These are phyloP conservation scores for Trichophyton rubrum DNA, from an alignment of 2,329 filamentous ascomycete species.

Conservation along the genomic window DNA sequence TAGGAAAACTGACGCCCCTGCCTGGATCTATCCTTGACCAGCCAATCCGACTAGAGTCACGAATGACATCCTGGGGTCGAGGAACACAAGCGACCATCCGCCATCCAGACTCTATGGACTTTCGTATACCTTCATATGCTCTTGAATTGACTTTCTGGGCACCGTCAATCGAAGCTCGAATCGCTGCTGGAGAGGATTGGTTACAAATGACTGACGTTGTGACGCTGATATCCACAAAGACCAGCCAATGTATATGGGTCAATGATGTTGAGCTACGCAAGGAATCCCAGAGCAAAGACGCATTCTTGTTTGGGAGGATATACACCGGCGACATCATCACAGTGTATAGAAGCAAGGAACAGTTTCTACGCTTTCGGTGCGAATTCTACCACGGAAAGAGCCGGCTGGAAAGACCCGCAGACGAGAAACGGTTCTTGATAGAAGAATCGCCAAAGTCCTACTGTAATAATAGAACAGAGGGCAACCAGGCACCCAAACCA, in stretches of 20 bases:
- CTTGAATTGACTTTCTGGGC: conserved; percentile 67
- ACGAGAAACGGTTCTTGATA: conserved; percentile 30
- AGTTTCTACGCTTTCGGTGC: conserved; percentile 33
- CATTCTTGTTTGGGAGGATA: conserved; percentile 51
- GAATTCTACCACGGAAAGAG: conserved; percentile 39
- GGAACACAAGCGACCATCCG: conserved; percentile 54
- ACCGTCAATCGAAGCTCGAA: conserved; percentile 50
- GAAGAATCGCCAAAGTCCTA: conserved; percentile 24
- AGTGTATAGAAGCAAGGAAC: conserved; percentile 47
- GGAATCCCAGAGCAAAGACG: conserved; percentile 38
- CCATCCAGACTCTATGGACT: conserved; percentile 51
- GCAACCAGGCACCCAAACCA: neutral
- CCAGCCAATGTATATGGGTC: conserved; percentile 60
- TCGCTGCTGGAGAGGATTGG: conserved; percentile 45
- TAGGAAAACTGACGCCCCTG: conserved; percentile 56
- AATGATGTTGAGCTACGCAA: conserved; percentile 57
- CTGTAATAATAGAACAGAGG: conserved; percentile 12
- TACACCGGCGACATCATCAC: conserved; percentile 66
- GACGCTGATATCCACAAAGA: conserved; percentile 67
- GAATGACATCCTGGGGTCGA: conserved; percentile 67
- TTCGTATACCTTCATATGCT: conserved; percentile 66
- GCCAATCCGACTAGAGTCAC: conserved; percentile 52
- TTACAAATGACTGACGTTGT: conserved; percentile 44
- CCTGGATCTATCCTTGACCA: conserved; percentile 53
- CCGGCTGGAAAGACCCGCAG: conserved; percentile 27